Conservation (phyloP, 148 eudicot species). For the Persicaria maculosa region DNA sequence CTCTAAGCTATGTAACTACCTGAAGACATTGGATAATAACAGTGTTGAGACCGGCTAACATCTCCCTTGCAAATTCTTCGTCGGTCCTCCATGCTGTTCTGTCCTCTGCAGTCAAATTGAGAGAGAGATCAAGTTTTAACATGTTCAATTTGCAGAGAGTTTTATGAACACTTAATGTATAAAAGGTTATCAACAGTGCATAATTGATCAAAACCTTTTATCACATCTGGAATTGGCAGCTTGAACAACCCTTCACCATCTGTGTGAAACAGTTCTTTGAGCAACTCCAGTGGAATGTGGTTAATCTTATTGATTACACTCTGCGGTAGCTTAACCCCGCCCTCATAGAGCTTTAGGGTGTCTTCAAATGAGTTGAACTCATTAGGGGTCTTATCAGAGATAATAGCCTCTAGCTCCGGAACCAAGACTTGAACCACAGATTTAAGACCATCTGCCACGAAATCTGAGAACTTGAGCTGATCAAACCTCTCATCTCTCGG, state of each 20-base stretch:
- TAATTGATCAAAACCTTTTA: slow-evolving; percentile 40
- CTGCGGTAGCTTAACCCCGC: slow-evolving; percentile 39
- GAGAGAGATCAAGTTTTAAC: background rate
- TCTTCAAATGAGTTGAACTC: slow-evolving; percentile 77
- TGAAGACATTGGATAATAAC: slow-evolving; percentile 55
- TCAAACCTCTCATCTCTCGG: slow-evolving; percentile 86
- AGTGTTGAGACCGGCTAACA: slow-evolving; percentile 94
- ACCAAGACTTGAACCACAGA: slow-evolving; percentile 54
- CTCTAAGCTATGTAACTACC: slow-evolving; percentile 26
- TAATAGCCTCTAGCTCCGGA: slow-evolving; percentile 40
- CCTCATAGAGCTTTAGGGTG: slow-evolving; percentile 50
- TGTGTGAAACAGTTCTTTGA: slow-evolving; percentile 39
- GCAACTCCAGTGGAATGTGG: slow-evolving; percentile 43
- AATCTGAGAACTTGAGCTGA: slow-evolving; percentile 68
- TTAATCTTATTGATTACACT: slow-evolving; percentile 30
- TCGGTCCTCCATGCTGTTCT: slow-evolving; percentile 90
- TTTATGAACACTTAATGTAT: background rate
- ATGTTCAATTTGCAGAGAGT: background rate
- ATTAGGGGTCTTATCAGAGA: slow-evolving; percentile 48
- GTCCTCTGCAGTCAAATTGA: slow-evolving; percentile 34
- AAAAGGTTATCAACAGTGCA: background rate
- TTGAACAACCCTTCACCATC: slow-evolving; percentile 55
- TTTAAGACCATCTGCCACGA: slow-evolving; percentile 56
- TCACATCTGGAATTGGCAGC: slow-evolving; percentile 67
- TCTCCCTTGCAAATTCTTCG: slow-evolving; percentile 87